These are phyloP conservation scores for Steccherinum ochraceum DNA, from an alignment of 768 basidiomycete genomes.

Conservation along the genomic window DNA sequence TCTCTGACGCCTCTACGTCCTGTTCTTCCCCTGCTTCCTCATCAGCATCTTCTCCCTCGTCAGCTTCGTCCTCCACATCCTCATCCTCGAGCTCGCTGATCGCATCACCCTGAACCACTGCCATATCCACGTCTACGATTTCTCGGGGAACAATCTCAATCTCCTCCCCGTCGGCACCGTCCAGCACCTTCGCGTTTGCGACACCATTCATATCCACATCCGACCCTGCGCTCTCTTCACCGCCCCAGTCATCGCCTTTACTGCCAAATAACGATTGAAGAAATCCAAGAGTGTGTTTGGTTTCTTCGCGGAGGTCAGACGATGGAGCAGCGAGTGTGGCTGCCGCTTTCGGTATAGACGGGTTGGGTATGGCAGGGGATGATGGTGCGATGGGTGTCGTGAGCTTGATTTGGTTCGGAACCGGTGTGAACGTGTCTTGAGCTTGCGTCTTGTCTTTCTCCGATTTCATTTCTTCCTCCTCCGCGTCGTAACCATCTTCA, in stretches of 20 bases:
- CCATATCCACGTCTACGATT: not conserved
- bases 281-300: constrained; percentile 38
- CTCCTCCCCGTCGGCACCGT: constrained; percentile 22
- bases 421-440: not conserved
- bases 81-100: not conserved
- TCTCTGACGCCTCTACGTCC: not conserved
- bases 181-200: constrained; percentile 16
- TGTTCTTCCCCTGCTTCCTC: not conserved
- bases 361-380: not conserved
- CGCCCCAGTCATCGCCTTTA: constrained; percentile 51
- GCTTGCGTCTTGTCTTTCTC: constrained; percentile 8
- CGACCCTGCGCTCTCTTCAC: constrained; percentile 49
- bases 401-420: not conserved
- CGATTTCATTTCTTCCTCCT: constrained; percentile 6
- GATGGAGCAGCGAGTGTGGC: not conserved
- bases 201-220: constrained; percentile 43
- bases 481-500: not conserved
- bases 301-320: constrained; percentile 37
- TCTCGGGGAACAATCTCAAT: constrained; percentile 10
- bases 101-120: not conserved
- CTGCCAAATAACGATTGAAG: constrained; percentile 47
- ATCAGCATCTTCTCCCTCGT: not conserved
- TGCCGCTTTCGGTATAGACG: not conserved
- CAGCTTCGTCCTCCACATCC: not conserved
- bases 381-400: not conserved